phyloP scores from a whole-genome alignment of 306 rosid species.

The Ammopiptanthus mongolicus region DNA sequence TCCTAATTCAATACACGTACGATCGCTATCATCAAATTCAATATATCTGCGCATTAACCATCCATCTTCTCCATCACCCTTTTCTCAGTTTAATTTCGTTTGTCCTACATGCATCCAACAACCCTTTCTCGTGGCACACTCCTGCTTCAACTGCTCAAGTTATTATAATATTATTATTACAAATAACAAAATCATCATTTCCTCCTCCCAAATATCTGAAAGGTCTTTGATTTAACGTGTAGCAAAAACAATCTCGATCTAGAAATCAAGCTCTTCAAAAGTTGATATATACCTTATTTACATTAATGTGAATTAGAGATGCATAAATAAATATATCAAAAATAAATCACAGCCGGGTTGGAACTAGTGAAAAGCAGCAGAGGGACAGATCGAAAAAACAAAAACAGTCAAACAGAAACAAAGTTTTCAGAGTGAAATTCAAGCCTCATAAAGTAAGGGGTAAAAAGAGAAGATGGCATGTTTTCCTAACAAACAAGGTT shows the following conservation, averaged over 20 bases:
- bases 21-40: background rate
- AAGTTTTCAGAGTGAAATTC: too few species aligned
- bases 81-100: background rate
- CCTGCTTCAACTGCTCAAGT: background rate
- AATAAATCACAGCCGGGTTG: background rate
- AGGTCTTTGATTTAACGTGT: background rate
- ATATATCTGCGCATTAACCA: too few species aligned
- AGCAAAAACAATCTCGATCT: background rate
- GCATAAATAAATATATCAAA: background rate
- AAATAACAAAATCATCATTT: background rate
- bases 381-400: background rate
- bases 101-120: background rate
- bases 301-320: background rate
- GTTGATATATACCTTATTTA: slow-evolving; percentile 38
- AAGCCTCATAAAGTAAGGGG: background rate
- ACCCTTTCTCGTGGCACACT: background rate
- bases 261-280: background rate
- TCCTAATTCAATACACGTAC: too few species aligned
- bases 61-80: too few species aligned
- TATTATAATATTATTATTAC: background rate
- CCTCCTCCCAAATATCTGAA: background rate
- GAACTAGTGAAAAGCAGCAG: background rate
- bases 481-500: too few species aligned
- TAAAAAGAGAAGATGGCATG: background rate
- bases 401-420: background rate